Evolutionary conservation across 768 basidiomycete species (phyloP), one percentile per base, ranked within the genome.

Genomic region (Mycena rebaudengoi): DNA sequence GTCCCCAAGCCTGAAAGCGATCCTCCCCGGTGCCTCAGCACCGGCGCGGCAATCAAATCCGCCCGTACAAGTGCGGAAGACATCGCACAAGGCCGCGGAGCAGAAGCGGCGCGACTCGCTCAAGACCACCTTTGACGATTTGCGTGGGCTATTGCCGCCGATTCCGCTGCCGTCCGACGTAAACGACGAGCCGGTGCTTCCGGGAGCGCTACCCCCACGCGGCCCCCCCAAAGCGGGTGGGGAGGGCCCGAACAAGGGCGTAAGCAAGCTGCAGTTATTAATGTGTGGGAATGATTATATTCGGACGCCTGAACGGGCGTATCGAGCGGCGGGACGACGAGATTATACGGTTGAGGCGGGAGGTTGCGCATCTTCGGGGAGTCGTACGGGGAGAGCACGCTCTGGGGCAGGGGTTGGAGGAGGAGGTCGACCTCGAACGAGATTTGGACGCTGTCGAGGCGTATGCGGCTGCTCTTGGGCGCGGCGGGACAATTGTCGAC

Each of bases 91-190:
- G 78, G 93, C 90, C 13, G 98, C 98, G 6, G 98, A 99, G 77
- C 98, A 99, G 75, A 96, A 96, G 74, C 91, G 98, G 44, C 89
- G 98, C 10, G 97, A 99, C 77, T 96, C 94, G 43, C 87, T 99
- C 62, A 99, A 99, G 80, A 90, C 92, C 16, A 95, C 96, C 5
- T 99, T 91, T 70, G 93, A 95, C 69, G 92, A 94, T 55, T 82
- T 95, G 12, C 91, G 94, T 16, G 75, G 81, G 18, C 82, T 99
- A 16, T 84, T 99, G 0, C 98, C 98, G 1, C 93, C 94, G 7
- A 93, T 98, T 69, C 91, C 94, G 11, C 82, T 94, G 1, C 90
- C 94, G 2, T 87, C 88, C 0, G 91, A 94, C 66, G 88, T 89
- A 0, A 87, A 87, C 58, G 84, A 89, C 70, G 91, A 92, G 69